Percentiles rank a stretch among this genome's conserved stretches.
phyloP scores from a whole-genome alignment of 192 early-diverging fungal genomes.

The Coemansia sp. region DNA sequence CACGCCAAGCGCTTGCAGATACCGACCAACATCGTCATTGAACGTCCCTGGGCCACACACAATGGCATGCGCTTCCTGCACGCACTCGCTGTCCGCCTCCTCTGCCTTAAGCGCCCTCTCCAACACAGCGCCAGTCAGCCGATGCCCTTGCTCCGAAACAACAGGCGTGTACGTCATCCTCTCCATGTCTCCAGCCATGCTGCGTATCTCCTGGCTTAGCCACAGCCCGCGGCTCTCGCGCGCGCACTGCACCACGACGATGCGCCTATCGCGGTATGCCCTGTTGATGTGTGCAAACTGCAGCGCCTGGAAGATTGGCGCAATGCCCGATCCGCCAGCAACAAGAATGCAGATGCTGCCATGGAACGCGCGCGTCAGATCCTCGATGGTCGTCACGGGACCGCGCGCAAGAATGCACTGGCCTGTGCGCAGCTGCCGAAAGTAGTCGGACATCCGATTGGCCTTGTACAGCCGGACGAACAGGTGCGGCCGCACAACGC shows the following conservation, averaged over 20 bases:
- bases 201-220: conserved; percentile 8
- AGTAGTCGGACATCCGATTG: conserved; percentile 17
- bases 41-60: conserved; percentile 43
- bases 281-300: conserved; percentile 35
- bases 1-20: conserved; percentile 19
- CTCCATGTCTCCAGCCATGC: conserved; percentile 16
- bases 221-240: conserved; percentile 19
- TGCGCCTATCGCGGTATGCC: conserved; percentile 17
- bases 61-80: conserved; percentile 8
- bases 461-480: conserved; percentile 33
- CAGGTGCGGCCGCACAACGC: conserved; percentile 38
- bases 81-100: background rate
- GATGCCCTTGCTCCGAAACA: conserved; percentile 5
- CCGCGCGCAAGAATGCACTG: conserved; percentile 19
- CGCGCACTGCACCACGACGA: conserved; percentile 33
- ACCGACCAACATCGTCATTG: conserved; percentile 26
- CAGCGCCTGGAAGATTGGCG: conserved; percentile 39
- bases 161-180: conserved; percentile 3
- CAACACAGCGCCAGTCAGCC: background rate
- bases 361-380: conserved; percentile 19
- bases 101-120: background rate
- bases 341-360: conserved; percentile 17
- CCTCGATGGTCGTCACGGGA: conserved; percentile 21
- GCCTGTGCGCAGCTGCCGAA: background rate
- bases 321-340: conserved; percentile 46